Evolutionary conservation across 2,329 filamentous ascomycete genomes (phyloP), one percentile per base, ranked within the genome.

Genomic region (Trichocomaceae sp.): DNA sequence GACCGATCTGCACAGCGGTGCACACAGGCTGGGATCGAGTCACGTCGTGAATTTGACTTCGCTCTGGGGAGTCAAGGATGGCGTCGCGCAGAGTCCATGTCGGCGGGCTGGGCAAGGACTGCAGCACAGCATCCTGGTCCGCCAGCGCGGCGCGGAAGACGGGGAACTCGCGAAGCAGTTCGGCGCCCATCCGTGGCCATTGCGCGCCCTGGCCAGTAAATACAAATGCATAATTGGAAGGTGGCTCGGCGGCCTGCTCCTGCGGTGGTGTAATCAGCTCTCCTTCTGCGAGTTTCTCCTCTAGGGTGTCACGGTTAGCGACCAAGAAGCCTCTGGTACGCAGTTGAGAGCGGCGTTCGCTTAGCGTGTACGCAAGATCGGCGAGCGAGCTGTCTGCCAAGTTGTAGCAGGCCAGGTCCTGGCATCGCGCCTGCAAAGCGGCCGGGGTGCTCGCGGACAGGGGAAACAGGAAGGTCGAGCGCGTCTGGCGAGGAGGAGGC

Each of bases 381-480:
- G 29, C 2, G 8, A 12, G 45, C 4, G 62, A 62, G 33, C 29
- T 2, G 7, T 9, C 29, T 33, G 7, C 8, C 8, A 33, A 12
- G 10, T 33, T 33, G 8, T 10, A 12, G 8, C 29, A 12, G 7
- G 29, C 29, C 29, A 33, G 29, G 8, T 33, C 8, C 29, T 33
- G 8, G 7, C 7, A 9, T 33, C 29, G 29, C 10, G 8, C 8
- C 29, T 33, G 5, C 29, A 33, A 33, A 33, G 29, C 6, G 4
- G 7, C 7, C 8, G 8, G 7, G 29, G 76, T 77, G 69, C 84
- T 80, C 10, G 81, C 82, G 5, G 76, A 75, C 0, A 85, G 62
- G 0, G 79, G 70, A 33, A 87, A 68, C 17, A 83, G 64, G 54
- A 84, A 78, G 23, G 23, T 26, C 23, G 23, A 26, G 23, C 23